These are phyloP conservation scores for Nemania abortiva DNA, from an alignment of 2,329 filamentous ascomycete genomes.

Conservation along the genomic window DNA sequence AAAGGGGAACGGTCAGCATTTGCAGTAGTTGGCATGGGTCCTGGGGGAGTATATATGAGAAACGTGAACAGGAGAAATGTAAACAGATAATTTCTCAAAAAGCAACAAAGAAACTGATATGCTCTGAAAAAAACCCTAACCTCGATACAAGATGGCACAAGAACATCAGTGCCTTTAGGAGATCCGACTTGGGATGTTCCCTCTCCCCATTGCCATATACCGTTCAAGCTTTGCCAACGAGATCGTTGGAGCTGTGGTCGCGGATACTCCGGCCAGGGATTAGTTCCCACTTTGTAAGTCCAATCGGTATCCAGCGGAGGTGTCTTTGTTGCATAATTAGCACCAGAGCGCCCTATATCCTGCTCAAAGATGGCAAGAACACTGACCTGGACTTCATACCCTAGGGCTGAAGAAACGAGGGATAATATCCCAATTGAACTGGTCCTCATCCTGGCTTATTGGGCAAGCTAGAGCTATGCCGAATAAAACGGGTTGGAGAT, in stretches of 20 bases:
- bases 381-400: constrained; percentile 38
- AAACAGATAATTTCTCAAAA: too few species aligned
- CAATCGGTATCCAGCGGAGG: constrained; percentile 38
- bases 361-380: neutral
- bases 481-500: constrained; percentile 3
- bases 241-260: constrained; percentile 67
- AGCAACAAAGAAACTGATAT: neutral
- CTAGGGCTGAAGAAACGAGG: constrained; percentile 27
- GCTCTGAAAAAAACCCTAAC: constrained; percentile 23
- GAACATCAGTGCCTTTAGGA: constrained; percentile 32
- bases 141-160: constrained; percentile 42
- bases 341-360: neutral
- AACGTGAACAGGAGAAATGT: neutral
- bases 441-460: constrained; percentile 23
- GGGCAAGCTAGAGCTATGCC: neutral
- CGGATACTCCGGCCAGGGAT: constrained; percentile 70
- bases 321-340: constrained; percentile 31
- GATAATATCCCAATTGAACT: constrained; percentile 17
- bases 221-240: constrained; percentile 68
- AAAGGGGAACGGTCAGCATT: constrained; percentile 59
- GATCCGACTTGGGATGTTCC: constrained; percentile 42
- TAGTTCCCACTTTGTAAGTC: constrained; percentile 54
- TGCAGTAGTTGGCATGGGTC: constrained; percentile 50
- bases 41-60: constrained; percentile 20
- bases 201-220: constrained; percentile 66